phyloP scores from a whole-genome alignment of 169 alveolate species.

The Eimeria falciformis region DNA sequence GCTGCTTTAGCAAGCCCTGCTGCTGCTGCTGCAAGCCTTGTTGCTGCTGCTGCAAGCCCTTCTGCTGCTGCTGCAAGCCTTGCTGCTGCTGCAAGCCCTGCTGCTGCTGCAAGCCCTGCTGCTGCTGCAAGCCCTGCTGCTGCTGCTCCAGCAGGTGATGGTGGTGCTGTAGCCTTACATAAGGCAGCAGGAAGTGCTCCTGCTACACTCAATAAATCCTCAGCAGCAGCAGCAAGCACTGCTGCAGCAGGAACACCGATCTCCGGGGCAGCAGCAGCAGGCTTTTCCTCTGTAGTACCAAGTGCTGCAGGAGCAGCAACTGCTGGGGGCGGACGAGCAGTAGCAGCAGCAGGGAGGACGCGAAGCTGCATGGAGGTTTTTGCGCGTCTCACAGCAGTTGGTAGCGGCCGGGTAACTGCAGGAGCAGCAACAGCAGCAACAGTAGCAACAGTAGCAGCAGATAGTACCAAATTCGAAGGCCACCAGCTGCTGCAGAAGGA shows the following conservation, averaged over 20 bases:
- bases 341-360: constrained; percentile 16
- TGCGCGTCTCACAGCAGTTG: constrained; percentile 13
- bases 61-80: not conserved
- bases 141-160: not conserved
- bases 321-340: constrained; percentile 10
- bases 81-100: not conserved
- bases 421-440: constrained; percentile 7
- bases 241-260: constrained; percentile 2
- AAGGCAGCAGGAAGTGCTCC: not conserved
- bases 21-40: not conserved
- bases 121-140: not conserved
- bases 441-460: constrained; percentile 11
- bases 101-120: not conserved
- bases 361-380: constrained; percentile 15
- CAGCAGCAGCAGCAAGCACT: not conserved
- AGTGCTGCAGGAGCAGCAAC: not conserved
- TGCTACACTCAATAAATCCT: not conserved
- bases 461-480: too few relatives aligned
- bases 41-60: not conserved
- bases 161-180: not conserved
- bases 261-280: not conserved
- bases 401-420: not conserved
- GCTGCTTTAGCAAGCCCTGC: not conserved
- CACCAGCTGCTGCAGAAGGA: too few relatives aligned
- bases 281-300: not conserved